These are phyloP conservation scores for Penicillium desertorum DNA, from an alignment of 495 filamentous ascomycete species.

Conservation along the genomic window DNA sequence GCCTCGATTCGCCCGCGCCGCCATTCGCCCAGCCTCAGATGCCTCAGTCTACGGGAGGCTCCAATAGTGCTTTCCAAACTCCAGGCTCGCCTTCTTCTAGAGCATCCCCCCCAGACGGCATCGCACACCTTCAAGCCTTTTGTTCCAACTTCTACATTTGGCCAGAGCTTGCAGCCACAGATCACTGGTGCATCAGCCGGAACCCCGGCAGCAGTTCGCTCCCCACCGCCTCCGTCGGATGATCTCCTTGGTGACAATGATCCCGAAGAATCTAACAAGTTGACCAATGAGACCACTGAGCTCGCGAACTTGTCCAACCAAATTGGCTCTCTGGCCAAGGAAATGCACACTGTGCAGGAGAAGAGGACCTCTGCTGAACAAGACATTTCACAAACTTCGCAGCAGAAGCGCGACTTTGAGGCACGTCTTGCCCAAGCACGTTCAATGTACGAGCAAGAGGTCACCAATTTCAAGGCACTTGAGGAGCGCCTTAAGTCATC, in stretches of 20 bases:
- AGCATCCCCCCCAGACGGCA: slow-evolving; percentile 39
- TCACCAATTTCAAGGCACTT: slow-evolving; percentile 76
- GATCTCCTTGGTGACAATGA: slow-evolving; percentile 95
- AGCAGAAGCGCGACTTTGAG: slow-evolving; percentile 92
- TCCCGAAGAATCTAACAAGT: slow-evolving; percentile 80
- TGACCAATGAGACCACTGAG: slow-evolving; percentile 86
- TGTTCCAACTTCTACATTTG: slow-evolving; percentile 85
- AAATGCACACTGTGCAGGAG: slow-evolving; percentile 87
- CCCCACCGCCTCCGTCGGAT: slow-evolving; percentile 62
- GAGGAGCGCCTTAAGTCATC: slow-evolving; percentile 77
- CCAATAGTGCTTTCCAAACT: slow-evolving; percentile 44
- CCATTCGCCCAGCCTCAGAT: slow-evolving; percentile 58
- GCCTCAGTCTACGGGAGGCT: slow-evolving; percentile 71
- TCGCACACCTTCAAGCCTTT: slow-evolving; percentile 80
- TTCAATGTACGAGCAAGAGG: slow-evolving; percentile 87
- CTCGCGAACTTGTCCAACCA: slow-evolving; percentile 97
- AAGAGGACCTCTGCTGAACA: slow-evolving; percentile 76
- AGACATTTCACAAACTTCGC: slow-evolving; percentile 70
- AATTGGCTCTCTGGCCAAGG: slow-evolving; percentile 81
- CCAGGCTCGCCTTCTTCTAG: slow-evolving; percentile 44
- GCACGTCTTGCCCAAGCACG: slow-evolving; percentile 78
- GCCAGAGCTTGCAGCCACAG: slow-evolving; percentile 75
- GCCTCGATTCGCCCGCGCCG: slow-evolving; percentile 65
- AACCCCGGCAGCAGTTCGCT: slow-evolving; percentile 42
- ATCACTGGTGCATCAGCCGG: slow-evolving; percentile 67